These are phyloP conservation scores for Puccinia novopanici DNA, from an alignment of 1,284 basidiomycete genomes.

Conservation along the genomic window DNA sequence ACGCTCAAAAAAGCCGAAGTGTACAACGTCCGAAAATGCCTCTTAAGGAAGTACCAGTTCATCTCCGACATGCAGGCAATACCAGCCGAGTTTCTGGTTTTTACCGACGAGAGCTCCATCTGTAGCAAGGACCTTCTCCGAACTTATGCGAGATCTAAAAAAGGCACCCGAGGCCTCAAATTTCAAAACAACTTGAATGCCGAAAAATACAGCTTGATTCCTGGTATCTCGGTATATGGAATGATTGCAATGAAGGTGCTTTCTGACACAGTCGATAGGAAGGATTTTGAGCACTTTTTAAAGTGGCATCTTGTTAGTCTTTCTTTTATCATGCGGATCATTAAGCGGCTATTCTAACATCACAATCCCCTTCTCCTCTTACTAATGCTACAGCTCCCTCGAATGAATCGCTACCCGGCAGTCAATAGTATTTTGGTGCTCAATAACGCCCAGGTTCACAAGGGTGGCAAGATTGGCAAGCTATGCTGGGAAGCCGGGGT, in stretches of 20 bases:
- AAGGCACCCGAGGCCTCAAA: not conserved
- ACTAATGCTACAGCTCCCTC: not conserved
- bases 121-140: constrained; percentile 9
- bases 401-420: not conserved
- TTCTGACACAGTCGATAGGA: not conserved
- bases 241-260: not conserved
- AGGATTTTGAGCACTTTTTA: constrained; percentile 24
- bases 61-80: not conserved
- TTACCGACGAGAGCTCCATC: not conserved
- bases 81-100: not conserved
- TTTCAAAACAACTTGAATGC: not conserved
- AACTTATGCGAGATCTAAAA: not conserved
- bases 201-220: not conserved
- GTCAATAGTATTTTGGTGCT: not conserved
- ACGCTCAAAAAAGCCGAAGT: constrained; percentile 5
- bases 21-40: not conserved
- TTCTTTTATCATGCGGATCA: too few species aligned
- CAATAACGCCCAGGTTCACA: too few species aligned
- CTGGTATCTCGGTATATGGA: not conserved
- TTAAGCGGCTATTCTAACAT: too few species aligned
- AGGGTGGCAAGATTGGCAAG: too few species aligned
- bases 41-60: not conserved
- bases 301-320: not conserved
- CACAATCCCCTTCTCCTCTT: not conserved
- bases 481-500: not conserved